Evolutionary conservation across 140 eudicot genomes (phyloP).

Genomic region (Senecio squalidus): DNA sequence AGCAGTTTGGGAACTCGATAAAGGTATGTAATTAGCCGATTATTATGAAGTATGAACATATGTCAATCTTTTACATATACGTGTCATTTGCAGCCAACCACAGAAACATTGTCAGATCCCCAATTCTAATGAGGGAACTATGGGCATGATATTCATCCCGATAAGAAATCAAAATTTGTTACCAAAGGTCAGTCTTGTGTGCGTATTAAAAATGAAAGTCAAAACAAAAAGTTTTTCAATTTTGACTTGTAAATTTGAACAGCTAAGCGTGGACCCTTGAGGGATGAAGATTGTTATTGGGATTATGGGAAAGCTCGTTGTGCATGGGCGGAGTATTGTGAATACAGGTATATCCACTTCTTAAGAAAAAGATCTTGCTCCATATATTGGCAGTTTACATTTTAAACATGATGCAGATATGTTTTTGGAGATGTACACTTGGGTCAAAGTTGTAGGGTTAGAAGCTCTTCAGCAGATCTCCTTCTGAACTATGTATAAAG

Average conservation of each 20-base stretch:
- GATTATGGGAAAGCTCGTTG: constrained; percentile 96
- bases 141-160: constrained; percentile 98
- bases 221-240: not conserved
- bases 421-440: constrained; percentile 89
- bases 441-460: constrained; percentile 92
- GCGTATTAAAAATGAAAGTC: not conserved
- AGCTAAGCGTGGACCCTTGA: constrained; percentile 93
- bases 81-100: constrained; percentile 58
- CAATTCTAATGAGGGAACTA: constrained; percentile 86
- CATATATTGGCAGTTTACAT: constrained; percentile 10
- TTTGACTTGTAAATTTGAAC: constrained; percentile 22
- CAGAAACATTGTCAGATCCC: constrained; percentile 81
- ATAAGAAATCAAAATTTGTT: constrained; percentile 71
- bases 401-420: constrained; percentile 41
- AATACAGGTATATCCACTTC: constrained; percentile 57
- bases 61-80: not conserved
- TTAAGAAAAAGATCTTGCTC: not conserved
- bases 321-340: constrained; percentile 93
- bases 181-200: constrained; percentile 52
- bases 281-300: constrained; percentile 94
- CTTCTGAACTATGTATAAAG: constrained; percentile 57
- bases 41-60: too few relatives aligned
- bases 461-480: constrained; percentile 60
- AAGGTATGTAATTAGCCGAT: too few relatives aligned
- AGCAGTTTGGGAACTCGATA: constrained; percentile 96